Evolutionary conservation across 169 alveolate genomes (phyloP), one percentile per base, ranked within the genome.

Genomic region (Neospora caninum): DNA sequence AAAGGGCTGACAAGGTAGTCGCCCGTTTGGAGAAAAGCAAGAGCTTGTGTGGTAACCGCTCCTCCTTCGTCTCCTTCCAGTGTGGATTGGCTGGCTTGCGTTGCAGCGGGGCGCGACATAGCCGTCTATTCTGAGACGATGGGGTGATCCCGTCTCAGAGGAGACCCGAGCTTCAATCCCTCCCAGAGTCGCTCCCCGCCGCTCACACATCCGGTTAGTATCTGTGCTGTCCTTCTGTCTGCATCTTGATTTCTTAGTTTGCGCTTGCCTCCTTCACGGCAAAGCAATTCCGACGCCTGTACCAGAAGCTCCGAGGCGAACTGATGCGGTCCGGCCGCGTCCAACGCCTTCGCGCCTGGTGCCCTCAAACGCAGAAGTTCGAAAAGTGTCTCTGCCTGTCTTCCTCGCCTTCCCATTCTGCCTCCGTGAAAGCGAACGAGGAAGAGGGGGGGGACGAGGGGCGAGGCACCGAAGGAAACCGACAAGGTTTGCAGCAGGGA

Each of bases 321-420:
- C 91, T 93, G 49, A 84, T 84, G 86, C 36, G 88, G 69, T 27
- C 43, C 27, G 91, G 91, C 36, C 93, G 36, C 31, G 93, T 93
- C 70, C 88, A 39, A 69, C 93, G 95, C 39, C 92, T 93, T 20
- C 41, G 93, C 49, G 95, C 95, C 0, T 93, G 91, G 49, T 93
- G 95, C 58, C 36, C 69, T 20, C 92, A 87, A 64, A 93, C 95
- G 29, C 84, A 41, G 22, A 88, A 88, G n/a, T 87, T 69, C 31
- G 95, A 93, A 43, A 91, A 67, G 58, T 93, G 95, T 53, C 93
- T 93, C 69, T 38, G 80, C 64, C 38, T 43, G 80, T 27, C 67
- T 42, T 43, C 89, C 22, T 38, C 53, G 0, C 34, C 67, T 29
- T 49, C 58, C 13, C 58, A 49, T 49, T 22, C 89, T 13, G 25